Base-by-base conservation (phyloP, 2,329 filamentous ascomycete genomes). In the Fragosphaeria purpurea region DNA sequence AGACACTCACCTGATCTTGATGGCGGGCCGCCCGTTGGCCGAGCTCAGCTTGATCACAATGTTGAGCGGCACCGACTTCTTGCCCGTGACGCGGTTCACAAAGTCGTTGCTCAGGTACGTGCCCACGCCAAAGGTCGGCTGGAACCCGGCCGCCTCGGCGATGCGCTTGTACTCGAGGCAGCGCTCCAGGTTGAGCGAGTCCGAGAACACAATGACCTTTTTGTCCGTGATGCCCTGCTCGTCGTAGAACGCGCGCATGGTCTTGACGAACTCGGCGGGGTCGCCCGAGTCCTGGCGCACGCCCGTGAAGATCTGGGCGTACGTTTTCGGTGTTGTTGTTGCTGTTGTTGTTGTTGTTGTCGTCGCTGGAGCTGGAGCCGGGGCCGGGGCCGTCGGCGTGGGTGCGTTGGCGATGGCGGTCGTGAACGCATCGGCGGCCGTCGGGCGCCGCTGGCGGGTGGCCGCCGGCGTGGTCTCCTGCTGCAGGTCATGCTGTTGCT, bases 21-120 rank as follows among this genome's bases (percentile, higher is more conserved):
- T 82, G 3, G 93, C 90, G 0, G 85, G 80, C 44, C 83, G 79
- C 6, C 90, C 90, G 11, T 74, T 80, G 0, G 89, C 93, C 8
- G 87, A 89, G 55, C 87, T 88, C 54, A 98, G 77, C 70, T 98
- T 98, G 70, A 98, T 96, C 58, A 98, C 93, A 60, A 98, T 98
- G 62, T 98, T 98, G 50, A 98, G 71, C 0, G 93, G 93, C 12
- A 83, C 80, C 0, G 90, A 96, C 68, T 96, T 97, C 58, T 82
- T 81, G 40, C 83, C 83, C 1, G 83, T 86, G 38, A 75, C 80
- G 54, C 77, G 70, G 57, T 85, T 80, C n/a, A 70, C 71, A 64
- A 93, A 98, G 66, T 98, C 93, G 62, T 98, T 96, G 4, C 93
- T 98, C 60, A 98, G 76, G 67, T 88, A 97, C 0, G 93, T 98